A percentile compares a stretch with the other conserved stretches of the same genome.
Conservation (phyloP, 352 stramenopile species). For the Blastocystis sp. region DNA sequence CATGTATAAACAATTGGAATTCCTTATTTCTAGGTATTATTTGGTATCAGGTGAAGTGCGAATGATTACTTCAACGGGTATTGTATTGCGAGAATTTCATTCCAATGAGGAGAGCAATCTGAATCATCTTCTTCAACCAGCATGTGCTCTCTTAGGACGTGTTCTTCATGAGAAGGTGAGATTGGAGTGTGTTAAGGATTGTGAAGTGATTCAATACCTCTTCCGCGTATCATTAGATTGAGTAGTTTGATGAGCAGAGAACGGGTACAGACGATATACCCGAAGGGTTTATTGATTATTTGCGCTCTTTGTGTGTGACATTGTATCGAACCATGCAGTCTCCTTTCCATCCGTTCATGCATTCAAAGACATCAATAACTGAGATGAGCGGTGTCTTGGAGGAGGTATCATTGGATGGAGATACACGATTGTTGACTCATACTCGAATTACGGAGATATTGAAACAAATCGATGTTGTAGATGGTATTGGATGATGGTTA, state of each 20-base stretch:
- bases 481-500: neutral
- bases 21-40: neutral
- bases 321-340: constrained; percentile 41
- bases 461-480: neutral
- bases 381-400: neutral
- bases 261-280: neutral
- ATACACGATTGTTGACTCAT: neutral
- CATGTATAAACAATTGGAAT: neutral
- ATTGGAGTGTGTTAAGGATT: neutral
- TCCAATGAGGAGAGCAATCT: constrained; percentile 3
- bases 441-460: neutral
- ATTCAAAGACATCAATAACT: neutral
- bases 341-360: constrained; percentile 18
- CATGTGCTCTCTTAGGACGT: neutral
- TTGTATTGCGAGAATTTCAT: constrained; percentile 16
- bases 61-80: neutral
- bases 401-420: neutral
- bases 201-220: constrained; percentile 29
- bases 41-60: neutral
- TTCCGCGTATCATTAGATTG: neutral
- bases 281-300: constrained; percentile 21
- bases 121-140: constrained; percentile 46
- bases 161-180: neutral
- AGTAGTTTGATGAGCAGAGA: neutral
- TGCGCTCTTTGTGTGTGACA: constrained; percentile 4